A percentile compares a stretch with the other conserved stretches of the same genome.
Evolutionary conservation across 148 eudicot genomes (phyloP).

Genomic region (Rhododendron simsii): DNA sequence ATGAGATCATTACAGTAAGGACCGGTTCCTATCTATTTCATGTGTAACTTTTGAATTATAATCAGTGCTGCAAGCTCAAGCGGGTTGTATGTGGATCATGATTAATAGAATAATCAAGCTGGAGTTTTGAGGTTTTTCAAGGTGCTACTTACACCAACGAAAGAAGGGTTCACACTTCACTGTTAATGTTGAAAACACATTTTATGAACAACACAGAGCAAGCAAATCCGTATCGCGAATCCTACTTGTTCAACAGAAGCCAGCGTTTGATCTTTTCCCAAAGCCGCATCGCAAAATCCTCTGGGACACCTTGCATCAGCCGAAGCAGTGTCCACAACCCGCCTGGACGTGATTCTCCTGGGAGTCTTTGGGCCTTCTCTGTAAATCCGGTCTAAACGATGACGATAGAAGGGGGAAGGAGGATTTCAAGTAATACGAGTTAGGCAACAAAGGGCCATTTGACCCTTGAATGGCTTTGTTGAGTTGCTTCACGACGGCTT

Average conservation of each 20-base stretch:
- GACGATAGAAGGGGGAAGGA: too few relatives aligned
- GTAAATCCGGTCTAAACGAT: too few relatives aligned
- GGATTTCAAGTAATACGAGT: too few relatives aligned
- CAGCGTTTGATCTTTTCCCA: constrained; percentile 11
- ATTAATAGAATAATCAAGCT: not conserved
- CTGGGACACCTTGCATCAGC: not conserved
- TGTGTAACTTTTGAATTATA: not conserved
- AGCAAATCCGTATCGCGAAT: too few relatives aligned
- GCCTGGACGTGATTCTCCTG: constrained; percentile 13
- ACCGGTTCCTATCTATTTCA: too few relatives aligned
- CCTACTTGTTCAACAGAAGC: constrained; percentile 5
- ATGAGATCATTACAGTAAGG: too few relatives aligned
- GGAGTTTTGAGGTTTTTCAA: not conserved
- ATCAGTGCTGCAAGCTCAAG: not conserved
- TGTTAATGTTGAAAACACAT: not conserved
- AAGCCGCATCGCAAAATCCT: constrained; percentile 4
- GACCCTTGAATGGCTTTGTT: constrained; percentile 32
- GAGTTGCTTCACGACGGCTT: constrained; percentile 33
- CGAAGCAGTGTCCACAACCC: not conserved
- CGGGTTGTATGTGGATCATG: constrained; percentile 9
- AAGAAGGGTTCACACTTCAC: not conserved
- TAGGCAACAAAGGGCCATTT: constrained; percentile 22
- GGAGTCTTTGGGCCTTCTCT: too few relatives aligned
- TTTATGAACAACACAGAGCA: not conserved
- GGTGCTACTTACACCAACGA: not conserved